Percentiles rank a stretch among this genome's conserved stretches.
Conservation (phyloP, 176 grass and related monocot genomes). For the Ananas comosus region DNA sequence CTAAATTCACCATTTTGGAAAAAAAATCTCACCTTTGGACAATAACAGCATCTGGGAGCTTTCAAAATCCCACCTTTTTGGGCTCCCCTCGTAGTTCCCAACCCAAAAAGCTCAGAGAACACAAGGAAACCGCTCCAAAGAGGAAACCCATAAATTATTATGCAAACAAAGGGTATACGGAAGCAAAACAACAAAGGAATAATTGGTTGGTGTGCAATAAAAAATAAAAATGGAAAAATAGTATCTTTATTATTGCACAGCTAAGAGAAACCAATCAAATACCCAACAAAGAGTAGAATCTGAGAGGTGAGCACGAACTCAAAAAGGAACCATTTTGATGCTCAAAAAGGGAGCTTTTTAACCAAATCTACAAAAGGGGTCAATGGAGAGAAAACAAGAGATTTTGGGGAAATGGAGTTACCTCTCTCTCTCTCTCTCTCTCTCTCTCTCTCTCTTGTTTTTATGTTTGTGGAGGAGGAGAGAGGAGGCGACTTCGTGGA, state of each 20-base stretch:
- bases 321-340: neutral
- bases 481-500: neutral
- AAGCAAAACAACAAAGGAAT: neutral
- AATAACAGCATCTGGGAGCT: neutral
- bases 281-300: neutral
- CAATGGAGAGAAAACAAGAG: neutral
- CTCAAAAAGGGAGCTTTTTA: too few relatives aligned
- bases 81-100: neutral
- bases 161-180: neutral
- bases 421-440: neutral
- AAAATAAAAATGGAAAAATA: neutral
- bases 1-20: too few relatives aligned
- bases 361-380: neutral
- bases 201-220: neutral
- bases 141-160: constrained; percentile 1
- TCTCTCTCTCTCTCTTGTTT: constrained; percentile 3
- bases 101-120: neutral
- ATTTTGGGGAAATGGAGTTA: neutral
- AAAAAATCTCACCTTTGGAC: neutral
- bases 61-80: neutral
- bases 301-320: neutral
- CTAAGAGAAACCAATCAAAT: neutral
- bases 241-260: neutral
- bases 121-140: neutral
- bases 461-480: neutral